Evolutionary conservation across 768 basidiomycete species (phyloP).

Genomic region (Amanita molliuscula): DNA sequence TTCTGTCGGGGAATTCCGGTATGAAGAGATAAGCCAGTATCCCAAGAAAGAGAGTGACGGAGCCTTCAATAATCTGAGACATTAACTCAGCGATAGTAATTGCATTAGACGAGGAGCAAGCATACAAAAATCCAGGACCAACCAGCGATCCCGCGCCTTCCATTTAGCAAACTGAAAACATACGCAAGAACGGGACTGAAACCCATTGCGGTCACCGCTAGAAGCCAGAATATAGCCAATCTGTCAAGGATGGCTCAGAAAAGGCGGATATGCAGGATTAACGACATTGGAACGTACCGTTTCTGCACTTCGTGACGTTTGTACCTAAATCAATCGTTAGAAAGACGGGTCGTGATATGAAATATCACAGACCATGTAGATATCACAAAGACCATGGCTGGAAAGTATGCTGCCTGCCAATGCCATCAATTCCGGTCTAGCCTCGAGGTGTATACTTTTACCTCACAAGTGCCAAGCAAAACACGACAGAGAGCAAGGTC

Average conservation of each 20-base stretch:
- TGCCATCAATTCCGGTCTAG: background rate
- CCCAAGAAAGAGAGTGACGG: slow-evolving; percentile 30
- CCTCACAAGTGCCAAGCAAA: slow-evolving; percentile 36
- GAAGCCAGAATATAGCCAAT: slow-evolving; percentile 25
- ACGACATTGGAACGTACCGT: slow-evolving; percentile 17
- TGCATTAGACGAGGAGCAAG: background rate
- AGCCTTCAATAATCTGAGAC: slow-evolving; percentile 31
- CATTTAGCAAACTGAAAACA: slow-evolving; percentile 28
- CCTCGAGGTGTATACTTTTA: slow-evolving; percentile 7
- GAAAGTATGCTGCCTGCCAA: slow-evolving; percentile 32
- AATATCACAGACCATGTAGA: slow-evolving; percentile 26
- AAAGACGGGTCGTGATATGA: background rate
- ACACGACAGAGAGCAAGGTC: slow-evolving; percentile 29
- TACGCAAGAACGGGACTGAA: slow-evolving; percentile 36
- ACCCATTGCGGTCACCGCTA: slow-evolving; percentile 29
- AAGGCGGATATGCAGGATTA: background rate
- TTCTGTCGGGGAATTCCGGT: slow-evolving; percentile 37
- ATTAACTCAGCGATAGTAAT: background rate
- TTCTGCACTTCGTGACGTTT: slow-evolving; percentile 36
- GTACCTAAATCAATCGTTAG: slow-evolving; percentile 21
- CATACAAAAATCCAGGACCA: slow-evolving; percentile 44
- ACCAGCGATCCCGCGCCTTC: slow-evolving; percentile 27
- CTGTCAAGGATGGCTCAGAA: slow-evolving; percentile 1
- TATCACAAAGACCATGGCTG: slow-evolving; percentile 34
- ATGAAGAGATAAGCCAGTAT: slow-evolving; percentile 30